These are phyloP conservation scores for Neocucurbitaria cava DNA, from an alignment of 2,329 filamentous ascomycete species.

Conservation along the genomic window DNA sequence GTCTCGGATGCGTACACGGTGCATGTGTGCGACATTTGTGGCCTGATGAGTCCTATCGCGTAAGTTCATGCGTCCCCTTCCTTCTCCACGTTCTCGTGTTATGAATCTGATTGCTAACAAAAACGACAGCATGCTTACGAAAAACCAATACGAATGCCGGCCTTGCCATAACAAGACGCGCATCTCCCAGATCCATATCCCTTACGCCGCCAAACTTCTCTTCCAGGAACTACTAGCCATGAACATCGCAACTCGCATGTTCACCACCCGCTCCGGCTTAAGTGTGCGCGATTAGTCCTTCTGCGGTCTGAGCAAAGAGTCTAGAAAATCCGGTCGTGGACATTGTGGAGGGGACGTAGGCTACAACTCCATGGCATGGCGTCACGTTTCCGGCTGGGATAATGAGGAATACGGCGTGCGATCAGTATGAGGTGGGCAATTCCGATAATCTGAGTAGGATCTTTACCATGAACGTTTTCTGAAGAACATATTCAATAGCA, in stretches of 20 bases:
- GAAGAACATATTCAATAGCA: not conserved
- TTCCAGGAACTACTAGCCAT: slow-evolving; percentile 98
- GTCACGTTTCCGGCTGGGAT: not conserved
- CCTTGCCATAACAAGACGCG: slow-evolving; percentile 99
- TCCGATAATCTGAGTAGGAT: not conserved
- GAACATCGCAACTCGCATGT: slow-evolving; percentile 98
- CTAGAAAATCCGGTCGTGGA: not conserved
- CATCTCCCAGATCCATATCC: slow-evolving; percentile 97
- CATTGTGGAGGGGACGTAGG: not conserved
- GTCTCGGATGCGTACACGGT: slow-evolving; percentile 98
- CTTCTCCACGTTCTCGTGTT: not conserved
- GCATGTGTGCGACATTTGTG: slow-evolving; percentile 98
- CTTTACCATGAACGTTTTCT: not conserved
- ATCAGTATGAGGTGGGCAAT: not conserved
- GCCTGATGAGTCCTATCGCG: slow-evolving; percentile 98
- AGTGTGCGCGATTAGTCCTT: slow-evolving; percentile 62
- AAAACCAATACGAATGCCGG: slow-evolving; percentile 94
- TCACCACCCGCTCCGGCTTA: slow-evolving; percentile 82
- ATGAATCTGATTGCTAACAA: slow-evolving; percentile 18
- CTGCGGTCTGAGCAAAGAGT: not conserved
- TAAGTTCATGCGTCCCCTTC: slow-evolving; percentile 63
- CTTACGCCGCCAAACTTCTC: slow-evolving; percentile 95
- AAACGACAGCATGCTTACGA: slow-evolving; percentile 79
- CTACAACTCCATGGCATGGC: not conserved
- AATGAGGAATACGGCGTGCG: not conserved